phyloP scores from a whole-genome alignment of 176 grass and related monocot species.

The Raddia distichophylla region DNA sequence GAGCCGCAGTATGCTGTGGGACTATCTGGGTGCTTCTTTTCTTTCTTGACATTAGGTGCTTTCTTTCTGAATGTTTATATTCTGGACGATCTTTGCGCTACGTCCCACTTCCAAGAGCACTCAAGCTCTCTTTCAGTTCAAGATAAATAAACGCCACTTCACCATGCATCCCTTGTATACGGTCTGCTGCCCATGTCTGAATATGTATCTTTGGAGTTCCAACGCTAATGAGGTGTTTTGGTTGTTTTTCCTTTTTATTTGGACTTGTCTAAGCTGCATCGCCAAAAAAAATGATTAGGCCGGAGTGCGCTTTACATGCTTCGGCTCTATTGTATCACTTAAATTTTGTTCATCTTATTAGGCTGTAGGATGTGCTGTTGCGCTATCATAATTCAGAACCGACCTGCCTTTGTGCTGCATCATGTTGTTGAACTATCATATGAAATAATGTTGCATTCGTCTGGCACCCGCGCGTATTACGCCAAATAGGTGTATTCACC shows the following conservation, averaged over 20 bases:
- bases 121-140: not conserved
- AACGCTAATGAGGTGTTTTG: not conserved
- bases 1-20: slow-evolving; percentile 13
- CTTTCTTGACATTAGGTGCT: not conserved
- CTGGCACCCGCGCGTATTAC: too few relatives aligned
- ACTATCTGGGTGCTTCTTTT: not conserved
- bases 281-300: not conserved
- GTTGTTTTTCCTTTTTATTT: not conserved
- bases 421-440: not conserved
- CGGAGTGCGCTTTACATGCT: not conserved
- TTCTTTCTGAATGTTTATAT: not conserved
- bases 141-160: slow-evolving; percentile 37
- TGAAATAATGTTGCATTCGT: not conserved
- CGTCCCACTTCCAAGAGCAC: not conserved
- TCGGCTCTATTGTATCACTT: not conserved
- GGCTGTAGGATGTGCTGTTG: not conserved
- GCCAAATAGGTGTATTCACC: not conserved
- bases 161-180: not conserved
- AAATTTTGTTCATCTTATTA: not conserved
- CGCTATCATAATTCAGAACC: not conserved
- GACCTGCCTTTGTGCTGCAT: not conserved
- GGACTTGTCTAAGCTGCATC: not conserved
- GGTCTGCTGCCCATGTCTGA: not conserved
- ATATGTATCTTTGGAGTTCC: not conserved
- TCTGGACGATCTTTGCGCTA: not conserved